These are phyloP conservation scores for Ogataea wickerhamii DNA, from an alignment of 805 yeast genomes.

Conservation along the genomic window DNA sequence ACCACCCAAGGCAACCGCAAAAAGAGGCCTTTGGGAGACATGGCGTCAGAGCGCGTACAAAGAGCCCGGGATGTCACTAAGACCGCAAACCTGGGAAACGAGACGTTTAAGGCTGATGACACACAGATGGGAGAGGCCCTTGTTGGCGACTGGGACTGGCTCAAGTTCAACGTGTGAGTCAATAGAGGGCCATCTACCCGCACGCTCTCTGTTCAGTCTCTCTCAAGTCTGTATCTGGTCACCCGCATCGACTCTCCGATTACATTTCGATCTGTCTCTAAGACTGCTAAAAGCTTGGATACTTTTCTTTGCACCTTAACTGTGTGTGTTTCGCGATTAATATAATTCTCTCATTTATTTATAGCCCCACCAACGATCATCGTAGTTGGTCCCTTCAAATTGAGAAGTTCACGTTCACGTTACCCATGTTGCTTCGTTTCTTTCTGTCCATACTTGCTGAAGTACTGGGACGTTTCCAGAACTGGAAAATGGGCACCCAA, in stretches of 20 bases:
- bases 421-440: slow-evolving; percentile 7
- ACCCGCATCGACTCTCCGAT: no score
- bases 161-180: slow-evolving; percentile 31
- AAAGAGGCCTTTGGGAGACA: slow-evolving; percentile 14
- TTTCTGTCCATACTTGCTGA: slow-evolving; percentile 2
- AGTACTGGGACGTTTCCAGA: slow-evolving; percentile 15
- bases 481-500: slow-evolving; percentile 16
- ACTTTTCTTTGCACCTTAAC: no score
- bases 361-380: no score
- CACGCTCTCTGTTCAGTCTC: no score
- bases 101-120: slow-evolving; percentile 18
- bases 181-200: no score
- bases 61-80: slow-evolving; percentile 1
- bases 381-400: no score
- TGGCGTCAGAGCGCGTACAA: slow-evolving; percentile 1
- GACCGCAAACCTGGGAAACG: slow-evolving; percentile 3
- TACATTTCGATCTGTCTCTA: no score
- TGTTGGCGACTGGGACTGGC: slow-evolving; percentile 37
- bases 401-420: slow-evolving; percentile 18
- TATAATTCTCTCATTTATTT: no score
- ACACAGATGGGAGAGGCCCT: slow-evolving; percentile 33
- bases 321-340: no score
- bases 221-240: no score
- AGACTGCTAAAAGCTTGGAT: no score
- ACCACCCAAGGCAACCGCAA: slow-evolving; percentile 8